Conservation (phyloP, 2,329 filamentous ascomycete genomes). For the Hypoxylon sp. region DNA sequence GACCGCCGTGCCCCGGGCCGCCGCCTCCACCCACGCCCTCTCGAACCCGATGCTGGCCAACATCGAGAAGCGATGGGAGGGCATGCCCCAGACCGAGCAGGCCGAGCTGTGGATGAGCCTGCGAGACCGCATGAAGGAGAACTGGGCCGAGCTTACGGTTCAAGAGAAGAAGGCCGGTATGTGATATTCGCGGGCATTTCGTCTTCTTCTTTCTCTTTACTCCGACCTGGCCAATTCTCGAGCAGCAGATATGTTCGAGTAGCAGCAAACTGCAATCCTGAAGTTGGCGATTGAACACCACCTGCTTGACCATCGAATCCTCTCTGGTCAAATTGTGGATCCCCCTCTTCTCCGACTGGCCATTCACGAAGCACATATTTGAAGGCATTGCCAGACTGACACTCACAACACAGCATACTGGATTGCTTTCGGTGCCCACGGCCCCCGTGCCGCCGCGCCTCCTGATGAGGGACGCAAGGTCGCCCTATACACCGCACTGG, state of each 20-base stretch:
- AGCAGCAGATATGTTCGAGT: background rate
- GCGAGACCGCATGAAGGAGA: conserved; percentile 97
- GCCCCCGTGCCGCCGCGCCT: conserved; percentile 82
- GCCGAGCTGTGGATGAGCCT: conserved; percentile 98
- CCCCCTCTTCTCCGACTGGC: conserved; percentile 26
- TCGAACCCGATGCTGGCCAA: conserved; percentile 97
- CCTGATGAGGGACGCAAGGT: conserved; percentile 87
- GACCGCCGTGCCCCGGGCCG: conserved; percentile 56
- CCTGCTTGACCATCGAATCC: conserved; percentile 3
- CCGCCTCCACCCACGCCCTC: conserved; percentile 84
- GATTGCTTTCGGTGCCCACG: conserved; percentile 97
- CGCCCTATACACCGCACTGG: conserved; percentile 73
- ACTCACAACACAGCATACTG: conserved; percentile 79
- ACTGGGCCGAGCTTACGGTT: conserved; percentile 93
- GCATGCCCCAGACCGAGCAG: conserved; percentile 97
- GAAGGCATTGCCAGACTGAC: conserved; percentile 45
- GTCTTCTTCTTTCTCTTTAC: no score
- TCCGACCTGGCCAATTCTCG: background rate
- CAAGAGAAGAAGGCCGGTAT: conserved; percentile 99
- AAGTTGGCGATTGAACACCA: conserved; percentile 2
- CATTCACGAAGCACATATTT: conserved; percentile 35
- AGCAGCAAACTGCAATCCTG: background rate
- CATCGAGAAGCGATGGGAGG: conserved; percentile 99
- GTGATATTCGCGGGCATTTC: conserved; percentile 53
- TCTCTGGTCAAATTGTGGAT: conserved; percentile 32